Conservation (phyloP, 2,329 filamentous ascomycete species). For the Huntiella decipiens region DNA sequence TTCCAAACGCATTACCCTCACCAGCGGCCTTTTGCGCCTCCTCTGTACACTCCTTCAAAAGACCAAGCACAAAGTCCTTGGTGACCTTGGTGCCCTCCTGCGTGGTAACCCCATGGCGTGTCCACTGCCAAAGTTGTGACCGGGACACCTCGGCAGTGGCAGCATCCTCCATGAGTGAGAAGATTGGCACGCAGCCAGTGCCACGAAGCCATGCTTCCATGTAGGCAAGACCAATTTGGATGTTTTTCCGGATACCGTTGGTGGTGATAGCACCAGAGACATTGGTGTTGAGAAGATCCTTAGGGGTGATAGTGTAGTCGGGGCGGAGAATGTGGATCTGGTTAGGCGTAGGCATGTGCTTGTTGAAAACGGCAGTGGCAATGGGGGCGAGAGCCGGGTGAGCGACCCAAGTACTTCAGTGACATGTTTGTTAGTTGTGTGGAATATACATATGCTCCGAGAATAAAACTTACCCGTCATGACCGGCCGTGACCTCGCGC, state of each 20-base stretch:
- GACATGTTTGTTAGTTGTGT: conserved; percentile 3
- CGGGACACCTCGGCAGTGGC: conserved; percentile 92
- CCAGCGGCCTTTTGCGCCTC: conserved; percentile 54
- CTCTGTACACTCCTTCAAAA: conserved; percentile 72
- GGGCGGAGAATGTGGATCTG: conserved; percentile 82
- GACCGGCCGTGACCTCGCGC: conserved; percentile 81
- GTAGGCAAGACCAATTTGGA: conserved; percentile 89
- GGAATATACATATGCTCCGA: not conserved
- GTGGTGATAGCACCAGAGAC: conserved; percentile 84
- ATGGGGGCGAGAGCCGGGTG: conserved; percentile 83
- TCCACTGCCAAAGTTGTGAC: conserved; percentile 94
- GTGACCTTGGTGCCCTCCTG: conserved; percentile 82
- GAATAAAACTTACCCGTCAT: conserved; percentile 43
- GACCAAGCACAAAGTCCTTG: conserved; percentile 72
- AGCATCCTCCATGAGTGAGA: conserved; percentile 96
- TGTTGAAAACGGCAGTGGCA: conserved; percentile 86
- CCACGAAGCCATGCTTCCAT: conserved; percentile 98
- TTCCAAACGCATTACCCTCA: conserved; percentile 77
- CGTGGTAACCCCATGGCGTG: conserved; percentile 51
- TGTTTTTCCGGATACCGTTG: conserved; percentile 89
- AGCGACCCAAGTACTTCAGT: conserved; percentile 64
- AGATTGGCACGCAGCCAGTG: conserved; percentile 90
- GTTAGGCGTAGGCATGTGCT: conserved; percentile 96
- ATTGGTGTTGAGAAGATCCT: conserved; percentile 96
- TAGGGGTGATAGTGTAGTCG: conserved; percentile 68